Conservation (phyloP, 2,329 filamentous ascomycete species). For the Pseudopithomyces chartarum region DNA sequence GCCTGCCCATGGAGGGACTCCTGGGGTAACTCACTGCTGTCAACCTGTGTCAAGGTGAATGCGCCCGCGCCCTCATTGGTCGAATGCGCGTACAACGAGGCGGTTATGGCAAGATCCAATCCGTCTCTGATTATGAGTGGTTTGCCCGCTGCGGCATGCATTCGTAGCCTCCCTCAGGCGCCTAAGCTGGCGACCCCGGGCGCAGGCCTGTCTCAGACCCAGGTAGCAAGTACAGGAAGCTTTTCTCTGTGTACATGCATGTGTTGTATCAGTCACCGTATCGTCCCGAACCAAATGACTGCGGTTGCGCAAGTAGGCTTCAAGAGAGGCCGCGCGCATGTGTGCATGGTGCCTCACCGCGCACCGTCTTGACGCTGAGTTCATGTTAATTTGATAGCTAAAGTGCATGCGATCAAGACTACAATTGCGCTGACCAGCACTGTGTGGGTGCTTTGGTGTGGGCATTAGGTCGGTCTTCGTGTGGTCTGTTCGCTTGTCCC, state of each 20-base stretch:
- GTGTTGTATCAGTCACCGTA: slow-evolving; percentile 22
- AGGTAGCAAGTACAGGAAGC: slow-evolving; percentile 29
- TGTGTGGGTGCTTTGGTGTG: slow-evolving; percentile 4
- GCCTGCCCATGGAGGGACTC: slow-evolving; percentile 36
- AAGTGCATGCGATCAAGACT: slow-evolving; percentile 4
- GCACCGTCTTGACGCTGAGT: not conserved
- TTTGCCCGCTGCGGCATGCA: slow-evolving; percentile 34
- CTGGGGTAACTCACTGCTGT: slow-evolving; percentile 26
- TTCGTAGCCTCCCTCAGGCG: slow-evolving; percentile 32
- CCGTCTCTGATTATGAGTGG: slow-evolving; percentile 21
- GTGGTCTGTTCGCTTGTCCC: slow-evolving; percentile 7
- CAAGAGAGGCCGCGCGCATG: slow-evolving; percentile 5
- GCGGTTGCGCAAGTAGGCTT: slow-evolving; percentile 2
- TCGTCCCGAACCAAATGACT: slow-evolving; percentile 1
- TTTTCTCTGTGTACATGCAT: slow-evolving; percentile 21
- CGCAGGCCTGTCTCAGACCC: slow-evolving; percentile 36
- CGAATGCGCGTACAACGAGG: slow-evolving; percentile 24
- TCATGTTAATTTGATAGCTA: not conserved
- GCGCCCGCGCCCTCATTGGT: slow-evolving; percentile 32
- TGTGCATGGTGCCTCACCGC: not conserved
- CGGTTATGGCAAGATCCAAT: slow-evolving; percentile 27
- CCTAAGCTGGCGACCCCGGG: slow-evolving; percentile 36
- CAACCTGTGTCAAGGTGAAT: slow-evolving; percentile 30
- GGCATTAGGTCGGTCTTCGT: slow-evolving; percentile 1
- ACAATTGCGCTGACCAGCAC: slow-evolving; percentile 3